phyloP scores from a whole-genome alignment of 305 asterid genomes.

The Stenogyne calaminthoides region DNA sequence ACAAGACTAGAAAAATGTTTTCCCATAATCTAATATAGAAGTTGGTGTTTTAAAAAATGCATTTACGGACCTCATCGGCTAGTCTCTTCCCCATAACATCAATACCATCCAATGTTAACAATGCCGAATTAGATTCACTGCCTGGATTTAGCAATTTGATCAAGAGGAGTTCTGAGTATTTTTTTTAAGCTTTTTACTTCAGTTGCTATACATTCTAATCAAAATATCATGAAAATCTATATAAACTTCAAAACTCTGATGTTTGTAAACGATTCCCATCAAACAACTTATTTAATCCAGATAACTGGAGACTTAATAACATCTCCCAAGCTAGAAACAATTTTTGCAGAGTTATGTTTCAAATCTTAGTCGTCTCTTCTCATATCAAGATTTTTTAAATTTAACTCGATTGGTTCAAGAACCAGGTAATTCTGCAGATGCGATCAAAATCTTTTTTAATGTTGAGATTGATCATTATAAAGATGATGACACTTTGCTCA shows the following conservation, averaged over 20 bases:
- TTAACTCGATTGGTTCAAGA: neutral
- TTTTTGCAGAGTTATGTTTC: neutral
- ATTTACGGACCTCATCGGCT: conserved; percentile 78
- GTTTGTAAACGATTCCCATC: neutral
- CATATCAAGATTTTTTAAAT: neutral
- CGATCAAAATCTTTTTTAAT: neutral
- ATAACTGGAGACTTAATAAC: neutral
- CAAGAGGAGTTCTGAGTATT: neutral
- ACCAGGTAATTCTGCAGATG: neutral
- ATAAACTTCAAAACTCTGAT: neutral
- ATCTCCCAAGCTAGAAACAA: neutral
- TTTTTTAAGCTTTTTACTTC: conserved; percentile 4
- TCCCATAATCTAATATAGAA: neutral
- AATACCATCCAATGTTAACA: conserved; percentile 83
- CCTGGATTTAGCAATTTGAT: conserved; percentile 60
- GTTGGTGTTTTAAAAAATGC: conserved; percentile 14
- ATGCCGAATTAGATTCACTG: conserved; percentile 70
- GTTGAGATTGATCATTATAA: neutral
- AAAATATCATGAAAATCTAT: neutral
- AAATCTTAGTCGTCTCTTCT: neutral
- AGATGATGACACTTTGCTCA: neutral
- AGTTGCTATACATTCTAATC: conserved; percentile 24
- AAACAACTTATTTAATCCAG: neutral
- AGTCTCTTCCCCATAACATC: conserved; percentile 89
- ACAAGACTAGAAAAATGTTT: no score